phyloP scores from a whole-genome alignment of 2,329 filamentous ascomycete species.

The Penicillium sp. region DNA sequence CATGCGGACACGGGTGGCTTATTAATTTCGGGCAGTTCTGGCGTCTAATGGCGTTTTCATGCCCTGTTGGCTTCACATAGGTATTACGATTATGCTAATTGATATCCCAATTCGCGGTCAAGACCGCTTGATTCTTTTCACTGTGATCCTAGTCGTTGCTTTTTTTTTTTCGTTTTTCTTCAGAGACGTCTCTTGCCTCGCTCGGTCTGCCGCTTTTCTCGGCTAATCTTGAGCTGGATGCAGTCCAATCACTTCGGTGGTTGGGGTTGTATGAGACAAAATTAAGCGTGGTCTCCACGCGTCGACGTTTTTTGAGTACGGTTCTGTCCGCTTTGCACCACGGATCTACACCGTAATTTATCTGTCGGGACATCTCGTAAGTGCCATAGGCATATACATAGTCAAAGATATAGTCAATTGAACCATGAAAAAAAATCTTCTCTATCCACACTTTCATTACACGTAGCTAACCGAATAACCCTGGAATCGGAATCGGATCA shows the following conservation, averaged over 20 bases:
- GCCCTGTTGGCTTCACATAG: slow-evolving; percentile 24
- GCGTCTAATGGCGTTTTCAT: slow-evolving; percentile 27
- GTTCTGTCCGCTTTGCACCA: slow-evolving; percentile 36
- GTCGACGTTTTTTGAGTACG: slow-evolving; percentile 55
- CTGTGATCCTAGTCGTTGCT: neutral
- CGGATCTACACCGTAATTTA: slow-evolving; percentile 48
- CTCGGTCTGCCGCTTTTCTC: slow-evolving; percentile 44
- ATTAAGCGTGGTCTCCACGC: slow-evolving; percentile 32
- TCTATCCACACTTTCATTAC: neutral
- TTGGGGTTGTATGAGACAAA: slow-evolving; percentile 48
- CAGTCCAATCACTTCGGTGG: slow-evolving; percentile 22
- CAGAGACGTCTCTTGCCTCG: slow-evolving; percentile 50
- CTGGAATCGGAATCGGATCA: neutral
- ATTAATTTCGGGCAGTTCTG: slow-evolving; percentile 38
- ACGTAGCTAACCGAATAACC: neutral
- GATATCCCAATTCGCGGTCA: slow-evolving; percentile 15
- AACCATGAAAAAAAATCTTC: neutral
- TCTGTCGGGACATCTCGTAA: slow-evolving; percentile 40
- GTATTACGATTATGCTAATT: slow-evolving; percentile 13
- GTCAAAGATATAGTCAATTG: neutral
- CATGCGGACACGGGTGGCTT: slow-evolving; percentile 59
- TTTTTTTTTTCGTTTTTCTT: neutral
- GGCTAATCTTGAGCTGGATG: slow-evolving; percentile 46
- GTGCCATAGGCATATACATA: neutral
- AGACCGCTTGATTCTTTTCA: slow-evolving; percentile 5